Conservation (phyloP, 129 eudicot genomes). For the Mikania micrantha region DNA sequence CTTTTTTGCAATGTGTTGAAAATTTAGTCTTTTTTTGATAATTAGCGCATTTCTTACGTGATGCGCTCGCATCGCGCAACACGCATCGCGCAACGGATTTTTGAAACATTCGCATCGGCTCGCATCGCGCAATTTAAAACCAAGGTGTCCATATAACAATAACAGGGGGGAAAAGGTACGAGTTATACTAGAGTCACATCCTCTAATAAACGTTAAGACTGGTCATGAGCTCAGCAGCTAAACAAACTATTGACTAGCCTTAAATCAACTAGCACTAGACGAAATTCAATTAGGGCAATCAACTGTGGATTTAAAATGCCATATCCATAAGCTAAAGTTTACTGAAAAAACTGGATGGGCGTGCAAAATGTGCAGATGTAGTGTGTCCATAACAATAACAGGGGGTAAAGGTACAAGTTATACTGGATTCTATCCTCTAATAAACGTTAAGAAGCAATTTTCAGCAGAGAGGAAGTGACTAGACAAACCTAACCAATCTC, state of each 20-base stretch:
- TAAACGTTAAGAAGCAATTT: not conserved
- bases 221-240: slow-evolving; percentile 3
- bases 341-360: not conserved
- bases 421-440: not conserved
- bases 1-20: too few relatives aligned
- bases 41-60: too few relatives aligned
- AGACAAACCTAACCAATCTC: not conserved
- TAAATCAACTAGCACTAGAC: not conserved
- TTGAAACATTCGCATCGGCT: too few relatives aligned
- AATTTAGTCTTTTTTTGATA: too few relatives aligned
- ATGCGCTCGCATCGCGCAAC: too few relatives aligned
- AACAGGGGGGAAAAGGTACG: too few relatives aligned
- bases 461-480: not conserved
- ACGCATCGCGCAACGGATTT: too few relatives aligned
- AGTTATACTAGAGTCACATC: too few relatives aligned
- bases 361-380: not conserved
- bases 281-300: not conserved
- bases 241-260: not conserved
- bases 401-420: not conserved
- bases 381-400: too few relatives aligned
- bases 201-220: too few relatives aligned
- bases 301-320: not conserved
- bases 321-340: not conserved
- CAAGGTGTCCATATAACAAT: too few relatives aligned
- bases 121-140: too few relatives aligned